These are phyloP conservation scores for Hygrocybe coccinea DNA, from an alignment of 768 basidiomycete genomes.

Conservation along the genomic window DNA sequence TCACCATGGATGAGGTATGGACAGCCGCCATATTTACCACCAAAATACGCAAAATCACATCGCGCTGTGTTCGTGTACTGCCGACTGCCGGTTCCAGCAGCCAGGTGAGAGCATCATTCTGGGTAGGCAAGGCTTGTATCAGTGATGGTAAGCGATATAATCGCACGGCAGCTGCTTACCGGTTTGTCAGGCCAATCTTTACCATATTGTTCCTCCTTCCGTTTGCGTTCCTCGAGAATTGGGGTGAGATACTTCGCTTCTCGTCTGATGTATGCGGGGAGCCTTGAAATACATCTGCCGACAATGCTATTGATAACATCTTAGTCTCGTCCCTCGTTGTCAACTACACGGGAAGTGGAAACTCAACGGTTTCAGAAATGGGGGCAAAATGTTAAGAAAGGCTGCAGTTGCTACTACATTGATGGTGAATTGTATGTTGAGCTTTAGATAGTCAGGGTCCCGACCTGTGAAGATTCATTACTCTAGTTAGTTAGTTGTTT, in stretches of 20 bases:
- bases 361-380: slow-evolving; percentile 34
- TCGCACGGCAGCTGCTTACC: slow-evolving; percentile 4
- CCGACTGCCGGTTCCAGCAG: slow-evolving; percentile 22
- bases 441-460: slow-evolving; percentile 24
- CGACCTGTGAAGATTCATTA: slow-evolving; percentile 18
- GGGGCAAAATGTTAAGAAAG: slow-evolving; percentile 31
- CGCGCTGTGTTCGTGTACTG: background rate
- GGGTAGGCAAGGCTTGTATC: background rate
- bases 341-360: too few species aligned
- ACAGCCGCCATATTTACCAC: too few species aligned
- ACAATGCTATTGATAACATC: slow-evolving; percentile 16
- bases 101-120: slow-evolving; percentile 22
- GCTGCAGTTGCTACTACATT: background rate
- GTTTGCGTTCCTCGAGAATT: slow-evolving; percentile 21
- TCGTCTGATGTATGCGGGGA: slow-evolving; percentile 2
- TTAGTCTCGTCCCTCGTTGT: too few species aligned
- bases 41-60: slow-evolving; percentile 11
- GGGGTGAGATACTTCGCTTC: slow-evolving; percentile 22
- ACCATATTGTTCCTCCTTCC: slow-evolving; percentile 4
- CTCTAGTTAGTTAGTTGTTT: too few species aligned
- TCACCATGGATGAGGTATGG: background rate
- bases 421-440: slow-evolving; percentile 4
- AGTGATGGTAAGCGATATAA: background rate
- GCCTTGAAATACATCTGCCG: slow-evolving; percentile 5
- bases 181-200: slow-evolving; percentile 28